Percentiles rank a stretch among this genome's conserved stretches.
phyloP scores from a whole-genome alignment of 768 basidiomycete species.

The Phanerochaete sordida region DNA sequence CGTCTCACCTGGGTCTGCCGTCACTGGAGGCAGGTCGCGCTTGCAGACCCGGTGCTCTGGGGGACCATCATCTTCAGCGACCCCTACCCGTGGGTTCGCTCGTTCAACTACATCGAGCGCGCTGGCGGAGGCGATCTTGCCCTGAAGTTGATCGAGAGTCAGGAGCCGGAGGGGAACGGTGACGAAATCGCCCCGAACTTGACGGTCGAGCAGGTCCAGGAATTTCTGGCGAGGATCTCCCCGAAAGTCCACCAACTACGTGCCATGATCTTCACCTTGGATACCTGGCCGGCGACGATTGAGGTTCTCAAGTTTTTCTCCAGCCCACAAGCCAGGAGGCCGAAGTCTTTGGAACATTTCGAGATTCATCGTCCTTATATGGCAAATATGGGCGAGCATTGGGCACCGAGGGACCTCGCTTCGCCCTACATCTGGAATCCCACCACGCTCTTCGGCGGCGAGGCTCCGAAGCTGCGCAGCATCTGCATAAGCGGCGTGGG shows the following conservation, averaged over 20 bases:
- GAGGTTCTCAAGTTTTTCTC: constrained; percentile 22
- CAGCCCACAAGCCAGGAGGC: constrained; percentile 4
- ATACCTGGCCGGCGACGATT: background rate
- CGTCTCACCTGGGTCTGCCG: constrained; percentile 57
- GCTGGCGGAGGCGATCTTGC: constrained; percentile 41
- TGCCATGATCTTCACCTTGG: background rate
- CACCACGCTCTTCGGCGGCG: constrained; percentile 44
- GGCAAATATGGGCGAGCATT: constrained; percentile 15
- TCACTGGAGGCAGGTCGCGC: constrained; percentile 22
- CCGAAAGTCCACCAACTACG: constrained; percentile 16
- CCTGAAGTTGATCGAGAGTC: constrained; percentile 43
- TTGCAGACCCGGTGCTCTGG: constrained; percentile 25
- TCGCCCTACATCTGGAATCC: constrained; percentile 29
- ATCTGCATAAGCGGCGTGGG: constrained; percentile 57
- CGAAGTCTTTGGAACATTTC: constrained; percentile 46
- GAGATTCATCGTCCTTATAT: constrained; percentile 57
- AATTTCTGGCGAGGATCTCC: background rate
- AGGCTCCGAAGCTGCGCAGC: constrained; percentile 42
- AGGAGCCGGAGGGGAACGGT: constrained; percentile 43
- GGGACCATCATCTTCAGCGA: constrained; percentile 65
- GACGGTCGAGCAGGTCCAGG: background rate
- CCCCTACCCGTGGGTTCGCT: constrained; percentile 43
- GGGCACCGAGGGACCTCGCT: background rate
- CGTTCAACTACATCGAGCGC: constrained; percentile 55
- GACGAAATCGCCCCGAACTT: background rate